phyloP scores from a whole-genome alignment of 768 basidiomycete species.

The Cytidiella melzeri region DNA sequence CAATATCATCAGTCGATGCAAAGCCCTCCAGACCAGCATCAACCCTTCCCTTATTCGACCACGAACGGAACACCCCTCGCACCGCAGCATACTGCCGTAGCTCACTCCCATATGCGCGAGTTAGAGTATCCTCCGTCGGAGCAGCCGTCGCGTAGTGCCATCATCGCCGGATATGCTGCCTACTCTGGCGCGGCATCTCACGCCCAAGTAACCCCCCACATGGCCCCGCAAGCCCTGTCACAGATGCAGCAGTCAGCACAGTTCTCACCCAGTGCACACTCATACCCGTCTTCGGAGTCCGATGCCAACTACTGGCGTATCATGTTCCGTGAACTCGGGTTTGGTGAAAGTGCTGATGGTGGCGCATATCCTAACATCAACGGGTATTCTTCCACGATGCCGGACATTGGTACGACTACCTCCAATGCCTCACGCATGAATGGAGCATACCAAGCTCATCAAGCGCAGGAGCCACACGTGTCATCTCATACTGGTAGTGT shows the following conservation, averaged over 20 bases:
- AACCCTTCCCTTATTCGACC: background rate
- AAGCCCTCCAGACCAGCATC: background rate
- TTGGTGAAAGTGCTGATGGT: slow-evolving; percentile 3
- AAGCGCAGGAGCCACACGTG: too few species aligned
- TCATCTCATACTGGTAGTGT: too few species aligned
- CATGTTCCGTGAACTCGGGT: slow-evolving; percentile 54
- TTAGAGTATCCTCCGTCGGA: background rate
- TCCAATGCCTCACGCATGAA: background rate
- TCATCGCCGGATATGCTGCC: background rate
- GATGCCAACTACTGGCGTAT: slow-evolving; percentile 69
- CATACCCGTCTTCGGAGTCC: slow-evolving; percentile 30
- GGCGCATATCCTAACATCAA: slow-evolving; percentile 1
- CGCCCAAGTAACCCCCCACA: slow-evolving; percentile 12
- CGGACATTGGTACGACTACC: slow-evolving; percentile 1
- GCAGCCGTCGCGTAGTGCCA: background rate
- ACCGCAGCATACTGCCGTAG: background rate
- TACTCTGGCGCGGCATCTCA: background rate
- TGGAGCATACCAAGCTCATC: too few species aligned
- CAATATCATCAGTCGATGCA: background rate
- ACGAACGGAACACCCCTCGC: background rate
- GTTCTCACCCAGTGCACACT: background rate
- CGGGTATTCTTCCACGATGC: slow-evolving; percentile 4
- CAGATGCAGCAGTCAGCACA: background rate
- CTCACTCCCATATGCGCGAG: slow-evolving; percentile 1
- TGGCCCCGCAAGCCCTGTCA: slow-evolving; percentile 17